Evolutionary conservation across 2,329 filamentous ascomycete genomes (phyloP).

Genomic region (Nothopassalora personata): DNA sequence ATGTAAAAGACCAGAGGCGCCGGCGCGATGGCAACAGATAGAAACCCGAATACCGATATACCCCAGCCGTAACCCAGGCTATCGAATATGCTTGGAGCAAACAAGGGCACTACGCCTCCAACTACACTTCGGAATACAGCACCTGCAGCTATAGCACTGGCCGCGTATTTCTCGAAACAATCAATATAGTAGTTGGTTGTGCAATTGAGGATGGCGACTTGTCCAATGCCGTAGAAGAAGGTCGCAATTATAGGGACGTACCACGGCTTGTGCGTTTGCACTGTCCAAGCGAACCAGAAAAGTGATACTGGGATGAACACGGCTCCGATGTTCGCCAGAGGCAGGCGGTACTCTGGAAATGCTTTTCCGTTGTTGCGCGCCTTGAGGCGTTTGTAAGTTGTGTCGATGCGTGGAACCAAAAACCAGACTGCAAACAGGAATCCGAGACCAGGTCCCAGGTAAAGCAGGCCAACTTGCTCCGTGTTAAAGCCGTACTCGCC

Average conservation of each 20-base stretch:
- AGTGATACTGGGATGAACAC: conserved; percentile 40
- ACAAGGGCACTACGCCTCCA: conserved; percentile 44
- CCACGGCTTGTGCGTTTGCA: conserved; percentile 40
- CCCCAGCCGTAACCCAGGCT: conserved; percentile 47
- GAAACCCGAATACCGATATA: conserved; percentile 45
- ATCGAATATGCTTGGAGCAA: conserved; percentile 42
- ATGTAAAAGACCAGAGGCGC: conserved; percentile 47
- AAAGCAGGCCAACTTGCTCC: conserved; percentile 43
- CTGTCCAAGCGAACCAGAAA: conserved; percentile 44
- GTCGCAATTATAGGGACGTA: conserved; percentile 38
- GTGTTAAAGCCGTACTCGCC: conserved; percentile 42
- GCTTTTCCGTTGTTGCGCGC: conserved; percentile 37
- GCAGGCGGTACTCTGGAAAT: conserved; percentile 42
- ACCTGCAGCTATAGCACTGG: conserved; percentile 47
- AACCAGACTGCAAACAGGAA: conserved; percentile 44
- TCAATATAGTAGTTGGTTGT: conserved; percentile 54
- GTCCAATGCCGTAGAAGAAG: conserved; percentile 44
- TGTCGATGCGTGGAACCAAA: conserved; percentile 44
- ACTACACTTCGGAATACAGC: conserved; percentile 44
- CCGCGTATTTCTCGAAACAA: conserved; percentile 47
- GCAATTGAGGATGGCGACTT: conserved; percentile 49
- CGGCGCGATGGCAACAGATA: conserved; percentile 43
- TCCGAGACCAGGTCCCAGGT: conserved; percentile 42
- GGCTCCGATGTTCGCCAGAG: conserved; percentile 43
- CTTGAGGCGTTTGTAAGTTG: conserved; percentile 43